These are phyloP conservation scores for Naganishia vaughanmartiniae DNA, from an alignment of 768 basidiomycete species.

Conservation along the genomic window DNA sequence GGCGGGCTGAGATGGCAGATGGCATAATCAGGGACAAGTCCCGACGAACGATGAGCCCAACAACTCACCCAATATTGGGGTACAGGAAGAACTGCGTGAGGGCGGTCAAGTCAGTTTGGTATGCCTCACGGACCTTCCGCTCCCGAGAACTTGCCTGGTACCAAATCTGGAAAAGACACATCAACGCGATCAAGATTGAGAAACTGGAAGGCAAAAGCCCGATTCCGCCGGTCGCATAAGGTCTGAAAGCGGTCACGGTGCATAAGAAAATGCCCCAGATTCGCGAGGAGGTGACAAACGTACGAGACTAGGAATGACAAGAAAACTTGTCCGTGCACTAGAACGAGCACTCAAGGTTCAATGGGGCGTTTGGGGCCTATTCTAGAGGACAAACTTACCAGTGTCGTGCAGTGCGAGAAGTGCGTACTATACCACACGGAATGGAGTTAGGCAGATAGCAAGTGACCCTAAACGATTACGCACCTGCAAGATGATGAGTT, in stretches of 20 bases:
- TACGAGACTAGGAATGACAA: conserved; percentile 86
- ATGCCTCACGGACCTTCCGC: too few species aligned
- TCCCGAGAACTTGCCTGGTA: conserved; percentile 76
- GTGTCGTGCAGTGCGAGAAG: conserved; percentile 26
- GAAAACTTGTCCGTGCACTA: conserved; percentile 83
- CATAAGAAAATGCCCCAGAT: conserved; percentile 3
- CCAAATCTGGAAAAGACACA: conserved; percentile 89
- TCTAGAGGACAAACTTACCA: not conserved
- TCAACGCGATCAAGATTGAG: conserved; percentile 77
- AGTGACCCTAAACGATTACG: not conserved
- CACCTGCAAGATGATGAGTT: conserved; percentile 74
- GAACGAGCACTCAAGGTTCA: not conserved
- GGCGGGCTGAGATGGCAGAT: conserved; percentile 43
- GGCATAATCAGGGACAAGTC: not conserved
- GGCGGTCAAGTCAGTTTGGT: not conserved
- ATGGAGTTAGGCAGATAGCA: not conserved
- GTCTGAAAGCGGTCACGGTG: conserved; percentile 54
- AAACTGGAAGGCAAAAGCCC: conserved; percentile 88
- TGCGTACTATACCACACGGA: conserved; percentile 30
- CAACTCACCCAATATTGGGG: conserved; percentile 46
- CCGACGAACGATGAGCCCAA: not conserved
- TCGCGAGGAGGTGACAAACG: conserved; percentile 50
- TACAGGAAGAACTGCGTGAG: conserved; percentile 52
- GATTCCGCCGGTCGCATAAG: conserved; percentile 80
- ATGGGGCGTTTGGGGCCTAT: conserved; percentile 39